A percentile compares a stretch with the other conserved stretches of the same genome.
Evolutionary conservation across 805 yeast species (phyloP).

Genomic region (Myxozyma nipponensis): DNA sequence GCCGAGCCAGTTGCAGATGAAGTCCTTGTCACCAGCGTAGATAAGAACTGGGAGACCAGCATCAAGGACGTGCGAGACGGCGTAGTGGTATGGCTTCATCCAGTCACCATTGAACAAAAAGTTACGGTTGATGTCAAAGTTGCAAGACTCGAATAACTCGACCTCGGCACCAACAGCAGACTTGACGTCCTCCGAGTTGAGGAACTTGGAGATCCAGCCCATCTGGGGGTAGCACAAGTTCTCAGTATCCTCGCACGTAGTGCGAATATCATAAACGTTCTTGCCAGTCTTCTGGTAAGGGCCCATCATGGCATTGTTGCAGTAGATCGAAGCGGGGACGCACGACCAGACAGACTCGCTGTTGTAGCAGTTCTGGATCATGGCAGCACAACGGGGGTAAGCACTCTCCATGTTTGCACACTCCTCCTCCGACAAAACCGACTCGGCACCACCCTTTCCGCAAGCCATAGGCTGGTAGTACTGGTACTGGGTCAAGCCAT

Average conservation of each 20-base stretch:
- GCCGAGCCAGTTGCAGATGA: slow-evolving; percentile 95
- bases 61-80: slow-evolving; percentile 68
- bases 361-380: slow-evolving; percentile 75
- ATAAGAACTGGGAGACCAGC: slow-evolving; percentile 73
- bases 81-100: slow-evolving; percentile 75
- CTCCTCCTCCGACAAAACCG: slow-evolving; percentile 72
- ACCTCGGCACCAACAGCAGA: slow-evolving; percentile 89
- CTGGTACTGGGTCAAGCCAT: slow-evolving; percentile 71
- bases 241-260: slow-evolving; percentile 64
- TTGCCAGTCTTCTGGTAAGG: slow-evolving; percentile 82
- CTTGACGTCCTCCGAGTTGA: slow-evolving; percentile 73
- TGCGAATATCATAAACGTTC: slow-evolving; percentile 88
- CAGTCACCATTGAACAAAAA: slow-evolving; percentile 86
- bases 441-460: slow-evolving; percentile 77
- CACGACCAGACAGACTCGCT: slow-evolving; percentile 75
- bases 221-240: slow-evolving; percentile 76
- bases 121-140: slow-evolving; percentile 70
- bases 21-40: slow-evolving; percentile 95
- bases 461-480: slow-evolving; percentile 93
- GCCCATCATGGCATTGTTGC: slow-evolving; percentile 77
- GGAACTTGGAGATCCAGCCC: slow-evolving; percentile 69
- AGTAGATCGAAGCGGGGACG: slow-evolving; percentile 86
- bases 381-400: slow-evolving; percentile 71
- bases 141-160: slow-evolving; percentile 70
- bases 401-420: slow-evolving; percentile 66